Evolutionary conservation across 1,284 basidiomycete species (phyloP), one percentile per base, ranked within the genome.

Genomic region (Heterobasidion annosum): DNA sequence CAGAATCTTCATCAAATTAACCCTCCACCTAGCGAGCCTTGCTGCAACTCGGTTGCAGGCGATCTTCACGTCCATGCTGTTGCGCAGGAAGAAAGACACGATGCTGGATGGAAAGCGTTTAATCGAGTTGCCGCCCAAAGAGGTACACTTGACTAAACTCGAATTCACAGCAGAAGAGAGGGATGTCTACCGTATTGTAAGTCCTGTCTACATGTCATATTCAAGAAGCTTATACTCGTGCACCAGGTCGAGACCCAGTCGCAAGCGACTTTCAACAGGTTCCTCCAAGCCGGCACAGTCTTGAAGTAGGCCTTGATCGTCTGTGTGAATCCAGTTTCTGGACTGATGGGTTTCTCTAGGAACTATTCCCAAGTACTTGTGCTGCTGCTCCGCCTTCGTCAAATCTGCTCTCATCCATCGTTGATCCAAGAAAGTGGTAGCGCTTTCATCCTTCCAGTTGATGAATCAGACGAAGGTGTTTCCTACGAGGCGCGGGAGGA

Each of bases 201-300:
- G 64, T 54, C 34, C 33, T 18, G 16, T 33, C 8, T 8, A 48
- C 52, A 12, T 13, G 40, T 43, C 40, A 25, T 7, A 35, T 8
- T 35, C 25, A 13, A 16, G 47, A 12, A 33, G 32, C 35, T 56
- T 16, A 56, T 12, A 42, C 53, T 49, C 9, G 46, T n/a, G 15
- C 15, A 12, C 3, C 48, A 78, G 77, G 71, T 83, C 34, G 82
- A 85, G 63, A 68, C 72, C 7, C 67, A 66, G n/a, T 73, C 74
- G 37, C 83, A 84, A 58, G 73, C 69, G 0, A 78, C 65, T 34
- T 84, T 85, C 68, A 85, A 83, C 59, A 68, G 73, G 16, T 85
- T 73, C 67, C 67, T 83, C 16, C 66, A 70, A 5, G 77, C 73
- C 13, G 81, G 80, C 4, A 82, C 80, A 1, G 79, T 82, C 8